These are phyloP conservation scores for Ceratobasidium sp. DNA, from an alignment of 1,284 basidiomycete genomes.

Conservation along the genomic window DNA sequence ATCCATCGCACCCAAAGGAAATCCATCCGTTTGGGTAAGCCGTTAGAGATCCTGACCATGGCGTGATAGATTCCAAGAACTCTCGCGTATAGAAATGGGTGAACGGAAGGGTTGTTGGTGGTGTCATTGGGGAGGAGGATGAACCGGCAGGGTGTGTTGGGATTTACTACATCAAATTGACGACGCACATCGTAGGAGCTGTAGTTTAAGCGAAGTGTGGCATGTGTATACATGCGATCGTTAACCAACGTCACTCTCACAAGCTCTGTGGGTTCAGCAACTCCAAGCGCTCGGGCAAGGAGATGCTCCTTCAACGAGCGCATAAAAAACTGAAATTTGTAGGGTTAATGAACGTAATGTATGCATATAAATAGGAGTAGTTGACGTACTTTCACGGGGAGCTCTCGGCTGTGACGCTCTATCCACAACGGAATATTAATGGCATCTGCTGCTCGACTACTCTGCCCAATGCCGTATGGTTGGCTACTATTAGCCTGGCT, in stretches of 20 bases:
- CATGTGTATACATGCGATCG: slow-evolving; percentile 54
- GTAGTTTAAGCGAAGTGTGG: slow-evolving; percentile 53
- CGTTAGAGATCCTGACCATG: neutral
- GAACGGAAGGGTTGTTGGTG: slow-evolving; percentile 14
- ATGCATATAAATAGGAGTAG: too few relatives aligned
- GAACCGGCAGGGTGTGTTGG: slow-evolving; percentile 29
- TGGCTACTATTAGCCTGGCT: neutral
- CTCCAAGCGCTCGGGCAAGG: slow-evolving; percentile 26
- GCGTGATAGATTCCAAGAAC: slow-evolving; percentile 49
- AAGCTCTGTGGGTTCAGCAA: slow-evolving; percentile 41
- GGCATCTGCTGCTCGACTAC: slow-evolving; percentile 47
- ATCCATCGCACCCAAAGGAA: slow-evolving; percentile 56
- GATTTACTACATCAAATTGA: slow-evolving; percentile 49
- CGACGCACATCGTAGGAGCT: slow-evolving; percentile 56
- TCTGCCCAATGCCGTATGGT: slow-evolving; percentile 47
- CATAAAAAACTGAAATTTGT: slow-evolving; percentile 52
- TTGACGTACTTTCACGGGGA: slow-evolving; percentile 51
- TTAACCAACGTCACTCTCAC: slow-evolving; percentile 49
- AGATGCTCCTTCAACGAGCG: slow-evolving; percentile 51
- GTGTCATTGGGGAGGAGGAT: slow-evolving; percentile 19
- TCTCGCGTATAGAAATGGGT: slow-evolving; percentile 48
- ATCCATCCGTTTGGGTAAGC: slow-evolving; percentile 47
- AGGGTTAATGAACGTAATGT: too few relatives aligned
- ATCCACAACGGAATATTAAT: slow-evolving; percentile 50
- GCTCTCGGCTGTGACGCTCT: slow-evolving; percentile 48